Conservation (phyloP, 257 asterid genomes). For the Rehmannia glutinosa region DNA sequence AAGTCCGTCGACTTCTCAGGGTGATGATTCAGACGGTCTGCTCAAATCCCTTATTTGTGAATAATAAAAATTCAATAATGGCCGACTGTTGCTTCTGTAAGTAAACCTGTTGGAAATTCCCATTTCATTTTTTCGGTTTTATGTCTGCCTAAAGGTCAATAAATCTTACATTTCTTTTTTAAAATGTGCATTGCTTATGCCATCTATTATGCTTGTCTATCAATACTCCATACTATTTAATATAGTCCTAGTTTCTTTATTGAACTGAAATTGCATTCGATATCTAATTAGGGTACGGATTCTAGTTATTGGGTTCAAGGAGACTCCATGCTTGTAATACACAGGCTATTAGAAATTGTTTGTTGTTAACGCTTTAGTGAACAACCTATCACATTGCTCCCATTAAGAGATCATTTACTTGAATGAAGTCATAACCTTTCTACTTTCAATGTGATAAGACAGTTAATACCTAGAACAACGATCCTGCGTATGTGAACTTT, state of each 20-base stretch:
- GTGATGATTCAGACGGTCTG: conserved; percentile 20
- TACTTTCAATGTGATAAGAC: too few species aligned
- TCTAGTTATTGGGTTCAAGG: too few species aligned
- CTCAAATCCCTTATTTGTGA: conserved; percentile 8
- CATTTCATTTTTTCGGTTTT: not conserved
- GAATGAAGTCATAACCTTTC: too few species aligned
- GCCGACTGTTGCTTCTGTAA: not conserved
- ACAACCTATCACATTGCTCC: too few species aligned
- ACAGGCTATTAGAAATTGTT: too few species aligned
- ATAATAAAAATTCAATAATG: not conserved
- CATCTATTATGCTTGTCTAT: not conserved
- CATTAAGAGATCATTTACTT: too few species aligned
- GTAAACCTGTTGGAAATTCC: not conserved
- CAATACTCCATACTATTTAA: not conserved
- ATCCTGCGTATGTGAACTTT: too few species aligned
- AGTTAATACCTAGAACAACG: too few species aligned
- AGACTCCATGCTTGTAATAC: too few species aligned
- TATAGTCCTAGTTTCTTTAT: not conserved
- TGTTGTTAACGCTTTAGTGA: too few species aligned
- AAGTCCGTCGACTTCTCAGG: conserved; percentile 59
- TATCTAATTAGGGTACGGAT: too few species aligned
- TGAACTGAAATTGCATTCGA: not conserved
- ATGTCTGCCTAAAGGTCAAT: not conserved
- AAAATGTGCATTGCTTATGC: not conserved
- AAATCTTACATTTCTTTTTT: not conserved